Evolutionary conservation across 2,329 filamentous ascomycete genomes (phyloP).

Genomic region (Cercospora brassicicola): DNA sequence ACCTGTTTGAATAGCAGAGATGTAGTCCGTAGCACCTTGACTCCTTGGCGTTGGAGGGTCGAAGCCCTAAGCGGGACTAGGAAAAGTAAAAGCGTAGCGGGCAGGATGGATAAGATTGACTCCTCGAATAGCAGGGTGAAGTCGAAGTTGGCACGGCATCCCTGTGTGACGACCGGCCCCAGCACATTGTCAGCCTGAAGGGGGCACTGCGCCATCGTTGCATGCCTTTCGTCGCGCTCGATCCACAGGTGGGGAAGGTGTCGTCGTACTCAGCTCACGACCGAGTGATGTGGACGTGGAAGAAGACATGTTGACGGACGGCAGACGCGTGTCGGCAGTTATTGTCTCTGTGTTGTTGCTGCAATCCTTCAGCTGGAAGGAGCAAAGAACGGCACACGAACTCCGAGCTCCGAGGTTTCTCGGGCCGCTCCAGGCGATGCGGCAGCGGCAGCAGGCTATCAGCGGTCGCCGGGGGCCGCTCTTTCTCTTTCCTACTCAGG

Average conservation of each 20-base stretch:
- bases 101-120: slow-evolving; percentile 26
- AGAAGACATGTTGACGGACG: neutral
- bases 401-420: neutral
- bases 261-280: neutral
- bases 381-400: neutral
- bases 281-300: neutral
- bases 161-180: slow-evolving; percentile 21
- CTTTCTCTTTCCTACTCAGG: neutral
- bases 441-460: neutral
- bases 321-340: neutral
- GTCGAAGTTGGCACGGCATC: slow-evolving; percentile 28
- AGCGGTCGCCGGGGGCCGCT: neutral
- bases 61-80: slow-evolving; percentile 20
- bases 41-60: slow-evolving; percentile 21
- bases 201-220: slow-evolving; percentile 11
- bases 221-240: neutral
- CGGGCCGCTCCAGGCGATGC: neutral
- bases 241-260: neutral
- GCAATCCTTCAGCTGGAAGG: neutral
- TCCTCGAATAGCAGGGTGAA: slow-evolving; percentile 33
- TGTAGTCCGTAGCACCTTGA: slow-evolving; percentile 22
- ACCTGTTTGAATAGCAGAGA: slow-evolving; percentile 18
- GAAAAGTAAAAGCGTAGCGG: slow-evolving; percentile 25
- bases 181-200: slow-evolving; percentile 21
- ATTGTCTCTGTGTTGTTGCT: neutral